Percentiles rank a stretch among this genome's conserved stretches.
These are phyloP conservation scores for Trametes sanguinea DNA, from an alignment of 768 basidiomycete genomes.

Conservation along the genomic window DNA sequence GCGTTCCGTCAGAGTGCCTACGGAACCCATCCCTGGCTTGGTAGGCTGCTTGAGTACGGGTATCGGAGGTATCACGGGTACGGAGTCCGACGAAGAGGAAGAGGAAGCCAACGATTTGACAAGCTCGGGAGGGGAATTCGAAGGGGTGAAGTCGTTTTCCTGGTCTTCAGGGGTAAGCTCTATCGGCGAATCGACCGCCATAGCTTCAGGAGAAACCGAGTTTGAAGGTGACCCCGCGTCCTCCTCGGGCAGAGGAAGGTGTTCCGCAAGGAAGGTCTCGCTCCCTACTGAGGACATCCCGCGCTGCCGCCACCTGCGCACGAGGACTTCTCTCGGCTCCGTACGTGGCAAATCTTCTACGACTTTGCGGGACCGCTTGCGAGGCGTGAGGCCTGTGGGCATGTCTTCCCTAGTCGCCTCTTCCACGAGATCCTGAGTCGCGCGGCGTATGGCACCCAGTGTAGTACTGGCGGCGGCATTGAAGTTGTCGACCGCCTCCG, in stretches of 20 bases:
- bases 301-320: constrained; percentile 52
- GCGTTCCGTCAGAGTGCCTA: constrained; percentile 37
- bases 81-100: constrained; percentile 36
- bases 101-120: constrained; percentile 41
- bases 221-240: constrained; percentile 18
- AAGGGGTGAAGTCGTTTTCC: constrained; percentile 33
- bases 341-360: constrained; percentile 74
- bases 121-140: constrained; percentile 13
- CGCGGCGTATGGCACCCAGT: constrained; percentile 51
- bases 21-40: constrained; percentile 26
- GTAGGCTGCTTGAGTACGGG: constrained; percentile 24
- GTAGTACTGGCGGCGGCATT: constrained; percentile 43
- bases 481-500: constrained; percentile 45
- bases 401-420: constrained; percentile 64
- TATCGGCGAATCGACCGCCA: constrained; percentile 16
- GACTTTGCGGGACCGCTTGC: constrained; percentile 72
- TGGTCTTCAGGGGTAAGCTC: constrained; percentile 8
- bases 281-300: constrained; percentile 32
- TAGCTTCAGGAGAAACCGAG: constrained; percentile 22
- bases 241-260: constrained; percentile 38
- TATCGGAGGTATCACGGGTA: constrained; percentile 14
- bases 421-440: constrained; percentile 52
- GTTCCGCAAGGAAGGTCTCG: constrained; percentile 42
- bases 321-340: constrained; percentile 57
- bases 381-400: constrained; percentile 74